Base-by-base conservation (phyloP, 257 asterid genomes). In the Nicotiana sylvestris region DNA sequence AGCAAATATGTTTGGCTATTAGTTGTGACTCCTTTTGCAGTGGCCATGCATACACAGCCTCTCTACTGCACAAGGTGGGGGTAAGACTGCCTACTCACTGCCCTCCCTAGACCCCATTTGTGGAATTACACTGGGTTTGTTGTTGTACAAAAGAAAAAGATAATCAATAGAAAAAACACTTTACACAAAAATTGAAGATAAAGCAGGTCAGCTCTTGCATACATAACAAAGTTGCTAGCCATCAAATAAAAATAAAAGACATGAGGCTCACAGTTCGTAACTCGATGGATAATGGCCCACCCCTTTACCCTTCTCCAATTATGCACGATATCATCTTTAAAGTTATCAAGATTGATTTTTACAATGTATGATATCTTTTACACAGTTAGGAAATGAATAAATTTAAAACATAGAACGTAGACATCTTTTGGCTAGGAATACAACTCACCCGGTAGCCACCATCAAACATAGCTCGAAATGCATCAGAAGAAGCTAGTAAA, bases 381-480 rank as follows among this genome's bases (percentile, higher is more conserved):
- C 53, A 55, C 58, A 12, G n/a, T 37, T 53, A 56, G 76, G 27
- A 79, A 77, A 82, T 35, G 69, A 79, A 56, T 6, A 27, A 62
- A 76, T 53, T 51, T 25, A 51, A 30, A 27, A 51, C 64, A 51
- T 49, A 12, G 68, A 55, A 4, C 0, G 76, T 58, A 37, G 27
- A 78, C 51, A 6, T 17, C 11, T 53, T n/a, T 58, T 43, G 16
- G 9, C 56, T 16, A 21, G 29, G 18, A 35, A 57, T 72, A 9
- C 2, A 61, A 77, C 98, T 89, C 82, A 95, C 99, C 97, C 99
- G 92, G 87, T 94, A 95, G 84, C 98, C 98, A 78, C 99, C 99
- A 88, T 95, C 99, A 82, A 95, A 95, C 99, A 95, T 95, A 78
- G 99, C 99, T 81, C 99, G 91, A 88, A 95, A 95, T 81, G 99